Conservation (phyloP, 129 eudicot genomes). For the Flaveria linearis region DNA sequence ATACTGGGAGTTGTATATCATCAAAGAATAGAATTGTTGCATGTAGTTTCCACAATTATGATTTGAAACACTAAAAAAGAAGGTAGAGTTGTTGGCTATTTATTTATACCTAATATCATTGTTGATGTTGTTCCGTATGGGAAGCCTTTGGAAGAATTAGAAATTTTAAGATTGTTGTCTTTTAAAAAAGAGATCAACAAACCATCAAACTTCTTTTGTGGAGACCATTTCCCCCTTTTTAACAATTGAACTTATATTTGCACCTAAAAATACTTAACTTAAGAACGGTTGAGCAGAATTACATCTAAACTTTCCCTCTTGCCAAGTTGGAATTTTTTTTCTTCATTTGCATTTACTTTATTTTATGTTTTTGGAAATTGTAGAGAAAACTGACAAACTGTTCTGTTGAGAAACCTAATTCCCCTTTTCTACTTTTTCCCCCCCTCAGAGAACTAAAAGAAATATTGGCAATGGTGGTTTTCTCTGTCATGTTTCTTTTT, state of each 20-base stretch:
- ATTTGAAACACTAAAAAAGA: background rate
- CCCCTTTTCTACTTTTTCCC: no score
- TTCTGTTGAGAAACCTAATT: no score
- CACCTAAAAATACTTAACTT: background rate
- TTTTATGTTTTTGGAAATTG: no score
- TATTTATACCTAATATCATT: background rate
- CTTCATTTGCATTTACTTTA: background rate
- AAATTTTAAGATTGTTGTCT: background rate
- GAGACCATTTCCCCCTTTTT: background rate
- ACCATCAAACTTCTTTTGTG: background rate
- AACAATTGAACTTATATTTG: background rate
- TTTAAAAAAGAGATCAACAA: background rate
- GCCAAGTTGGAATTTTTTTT: background rate
- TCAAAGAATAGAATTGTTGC: background rate
- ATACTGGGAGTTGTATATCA: background rate
- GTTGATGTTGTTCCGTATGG: background rate
- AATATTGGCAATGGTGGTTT: no score
- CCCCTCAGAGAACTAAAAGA: no score
- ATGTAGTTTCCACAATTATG: background rate
- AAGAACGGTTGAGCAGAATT: background rate
- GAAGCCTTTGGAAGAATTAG: background rate
- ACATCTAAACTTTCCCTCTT: background rate
- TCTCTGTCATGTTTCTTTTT: no score
- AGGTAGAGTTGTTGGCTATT: background rate
- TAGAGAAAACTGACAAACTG: no score